These are phyloP conservation scores for Rhinocladiella mackenziei DNA, from an alignment of 2,329 filamentous ascomycete species.

Conservation along the genomic window DNA sequence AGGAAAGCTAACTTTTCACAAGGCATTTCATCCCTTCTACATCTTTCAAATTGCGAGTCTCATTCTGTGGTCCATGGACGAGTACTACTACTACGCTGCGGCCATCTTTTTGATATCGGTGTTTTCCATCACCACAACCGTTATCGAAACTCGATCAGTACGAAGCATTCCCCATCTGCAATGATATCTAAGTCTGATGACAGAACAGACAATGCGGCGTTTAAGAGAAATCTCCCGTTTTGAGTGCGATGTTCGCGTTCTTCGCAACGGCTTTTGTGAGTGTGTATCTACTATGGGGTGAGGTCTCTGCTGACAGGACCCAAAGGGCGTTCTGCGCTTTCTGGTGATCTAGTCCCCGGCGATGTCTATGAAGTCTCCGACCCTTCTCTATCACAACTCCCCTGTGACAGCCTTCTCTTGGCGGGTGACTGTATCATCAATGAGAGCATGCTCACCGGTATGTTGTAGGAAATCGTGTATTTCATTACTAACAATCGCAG, in stretches of 20 bases:
- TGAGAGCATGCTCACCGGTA: constrained; percentile 92
- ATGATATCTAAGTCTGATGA: constrained; percentile 20
- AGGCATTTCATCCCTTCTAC: constrained; percentile 96
- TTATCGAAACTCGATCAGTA: constrained; percentile 82
- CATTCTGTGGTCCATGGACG: constrained; percentile 87
- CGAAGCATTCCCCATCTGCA: constrained; percentile 35
- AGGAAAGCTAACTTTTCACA: constrained; percentile 15
- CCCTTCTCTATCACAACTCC: constrained; percentile 79
- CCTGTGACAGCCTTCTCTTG: constrained; percentile 84
- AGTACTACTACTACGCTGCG: constrained; percentile 95
- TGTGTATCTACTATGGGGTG: constrained; percentile 15
- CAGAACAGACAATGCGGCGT: constrained; percentile 71
- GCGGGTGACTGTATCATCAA: constrained; percentile 98
- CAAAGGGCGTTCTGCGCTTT: constrained; percentile 77
- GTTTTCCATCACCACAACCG: constrained; percentile 82
- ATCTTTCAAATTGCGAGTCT: constrained; percentile 96
- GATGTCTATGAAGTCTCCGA: constrained; percentile 97
- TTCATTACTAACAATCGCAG: constrained; percentile 36
- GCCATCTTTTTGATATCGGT: constrained; percentile 95
- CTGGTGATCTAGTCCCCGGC: constrained; percentile 84
- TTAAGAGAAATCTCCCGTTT: constrained; percentile 89
- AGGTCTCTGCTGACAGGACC: constrained; percentile 1
- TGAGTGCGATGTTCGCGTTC: constrained; percentile 88
- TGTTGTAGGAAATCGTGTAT: constrained; percentile 10
- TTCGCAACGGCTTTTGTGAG: constrained; percentile 89